Percentiles rank a stretch among this genome's conserved stretches.
These are phyloP conservation scores for Didymellaceae sp. DNA, from an alignment of 2,329 filamentous ascomycete genomes.

Conservation along the genomic window DNA sequence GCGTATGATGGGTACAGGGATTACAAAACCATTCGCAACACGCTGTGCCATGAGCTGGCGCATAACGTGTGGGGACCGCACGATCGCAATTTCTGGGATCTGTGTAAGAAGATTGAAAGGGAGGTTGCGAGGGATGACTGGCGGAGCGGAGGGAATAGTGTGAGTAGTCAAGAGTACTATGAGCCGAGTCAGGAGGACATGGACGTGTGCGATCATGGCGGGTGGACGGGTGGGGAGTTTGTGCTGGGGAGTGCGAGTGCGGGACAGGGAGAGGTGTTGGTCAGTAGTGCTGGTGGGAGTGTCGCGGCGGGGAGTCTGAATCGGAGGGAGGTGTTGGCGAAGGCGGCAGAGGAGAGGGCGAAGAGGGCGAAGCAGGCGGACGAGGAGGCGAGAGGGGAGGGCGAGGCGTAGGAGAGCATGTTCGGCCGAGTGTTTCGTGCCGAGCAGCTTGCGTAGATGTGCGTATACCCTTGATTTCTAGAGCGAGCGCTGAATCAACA, in stretches of 20 bases:
- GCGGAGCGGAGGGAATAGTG: slow-evolving; percentile 66
- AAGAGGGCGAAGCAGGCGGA: slow-evolving; percentile 58
- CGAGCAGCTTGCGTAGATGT: not conserved
- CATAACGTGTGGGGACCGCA: slow-evolving; percentile 90
- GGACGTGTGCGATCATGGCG: slow-evolving; percentile 49
- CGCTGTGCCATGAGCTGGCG: slow-evolving; percentile 91
- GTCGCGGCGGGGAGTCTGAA: slow-evolving; percentile 59
- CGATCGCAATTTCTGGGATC: slow-evolving; percentile 85
- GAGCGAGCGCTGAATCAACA: not conserved
- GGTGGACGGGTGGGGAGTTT: slow-evolving; percentile 52
- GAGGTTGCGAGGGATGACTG: slow-evolving; percentile 86
- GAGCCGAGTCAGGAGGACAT: slow-evolving; percentile 38
- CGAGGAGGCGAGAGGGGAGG: slow-evolving; percentile 41
- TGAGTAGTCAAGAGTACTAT: slow-evolving; percentile 44
- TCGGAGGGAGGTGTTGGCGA: slow-evolving; percentile 76
- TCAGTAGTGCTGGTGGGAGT: slow-evolving; percentile 32
- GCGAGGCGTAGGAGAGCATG: slow-evolving; percentile 24
- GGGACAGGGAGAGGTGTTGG: slow-evolving; percentile 23
- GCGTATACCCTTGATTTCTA: slow-evolving; percentile 5
- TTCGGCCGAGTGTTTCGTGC: not conserved
- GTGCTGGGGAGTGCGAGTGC: slow-evolving; percentile 37
- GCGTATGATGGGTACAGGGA: slow-evolving; percentile 92
- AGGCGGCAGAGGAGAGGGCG: slow-evolving; percentile 72
- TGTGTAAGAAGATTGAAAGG: slow-evolving; percentile 84
- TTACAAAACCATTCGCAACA: slow-evolving; percentile 89